Conservation (phyloP, 805 yeast species). For the Kluyveromyces wickerhamii region DNA sequence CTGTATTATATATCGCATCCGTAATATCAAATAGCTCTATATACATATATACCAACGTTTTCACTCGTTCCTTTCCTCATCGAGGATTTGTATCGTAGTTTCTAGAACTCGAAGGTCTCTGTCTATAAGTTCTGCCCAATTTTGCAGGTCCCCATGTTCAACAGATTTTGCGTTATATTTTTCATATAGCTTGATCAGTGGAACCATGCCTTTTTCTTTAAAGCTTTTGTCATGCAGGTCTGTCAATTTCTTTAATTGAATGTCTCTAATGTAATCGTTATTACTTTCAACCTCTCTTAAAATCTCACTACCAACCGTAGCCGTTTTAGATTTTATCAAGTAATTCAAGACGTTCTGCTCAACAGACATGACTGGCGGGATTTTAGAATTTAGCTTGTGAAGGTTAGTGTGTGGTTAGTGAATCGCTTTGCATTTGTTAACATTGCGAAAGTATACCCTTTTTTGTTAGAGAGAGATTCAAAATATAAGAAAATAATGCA, state of each 20-base stretch:
- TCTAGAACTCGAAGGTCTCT: constrained; percentile 68
- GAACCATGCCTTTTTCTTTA: constrained; percentile 18
- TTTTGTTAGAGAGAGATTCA: too few relatives aligned
- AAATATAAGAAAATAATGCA: too few relatives aligned
- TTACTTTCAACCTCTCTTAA: constrained; percentile 23
- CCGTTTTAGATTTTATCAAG: constrained; percentile 12
- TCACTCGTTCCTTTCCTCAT: constrained; percentile 14
- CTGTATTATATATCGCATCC: too few relatives aligned
- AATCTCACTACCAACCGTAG: constrained; percentile 14
- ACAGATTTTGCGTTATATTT: constrained; percentile 12
- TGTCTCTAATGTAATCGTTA: constrained; percentile 19
- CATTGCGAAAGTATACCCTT: too few relatives aligned
- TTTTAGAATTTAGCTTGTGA: constrained; percentile 8
- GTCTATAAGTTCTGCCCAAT: constrained; percentile 60
- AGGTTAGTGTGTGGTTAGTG: not conserved
- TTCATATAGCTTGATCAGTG: constrained; percentile 15
- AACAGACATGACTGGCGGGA: constrained; percentile 5
- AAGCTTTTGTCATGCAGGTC: constrained; percentile 24
- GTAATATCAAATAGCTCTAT: too few relatives aligned
- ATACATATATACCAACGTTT: too few relatives aligned
- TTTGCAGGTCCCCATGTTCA: constrained; percentile 37
- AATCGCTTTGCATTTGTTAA: constrained; percentile 3
- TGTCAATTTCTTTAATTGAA: constrained; percentile 21
- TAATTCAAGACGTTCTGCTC: constrained; percentile 6
- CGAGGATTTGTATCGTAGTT: constrained; percentile 36